A percentile compares a stretch with the other conserved stretches of the same genome.
Evolutionary conservation across 1,139 yeast genomes (phyloP).

Genomic region (Saccharomyces hybrid): DNA sequence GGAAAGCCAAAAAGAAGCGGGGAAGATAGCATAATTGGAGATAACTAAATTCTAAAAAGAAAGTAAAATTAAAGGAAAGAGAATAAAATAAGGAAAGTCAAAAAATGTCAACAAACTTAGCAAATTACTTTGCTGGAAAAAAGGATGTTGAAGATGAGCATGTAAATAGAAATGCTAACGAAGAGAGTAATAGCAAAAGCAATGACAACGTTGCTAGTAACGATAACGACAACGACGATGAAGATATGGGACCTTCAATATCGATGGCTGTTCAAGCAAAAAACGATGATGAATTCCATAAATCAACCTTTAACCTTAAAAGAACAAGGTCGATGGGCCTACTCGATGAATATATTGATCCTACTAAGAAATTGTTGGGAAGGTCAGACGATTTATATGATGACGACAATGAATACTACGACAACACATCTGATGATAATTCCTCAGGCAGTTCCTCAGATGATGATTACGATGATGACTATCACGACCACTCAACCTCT

Average conservation of each 20-base stretch:
- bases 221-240: constrained; percentile 13
- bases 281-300: constrained; percentile 64
- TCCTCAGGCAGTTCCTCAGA: constrained; percentile 8
- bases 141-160: not conserved
- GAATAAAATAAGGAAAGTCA: not conserved
- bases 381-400: constrained; percentile 9
- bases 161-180: not conserved
- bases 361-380: constrained; percentile 31
- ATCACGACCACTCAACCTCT: constrained; percentile 16
- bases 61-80: not conserved
- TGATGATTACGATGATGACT: not conserved
- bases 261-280: constrained; percentile 57
- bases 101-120: constrained; percentile 5
- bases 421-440: not conserved
- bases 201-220: not conserved
- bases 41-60: not conserved
- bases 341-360: constrained; percentile 61
- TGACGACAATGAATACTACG: not conserved
- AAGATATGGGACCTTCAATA: constrained; percentile 33
- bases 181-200: not conserved
- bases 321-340: constrained; percentile 80
- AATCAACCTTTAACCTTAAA: constrained; percentile 67
- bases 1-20: not conserved
- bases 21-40: not conserved
- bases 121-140: constrained; percentile 1